Evolutionary conservation across 129 eudicot genomes (phyloP).

Genomic region (Kitagawia praeruptora): DNA sequence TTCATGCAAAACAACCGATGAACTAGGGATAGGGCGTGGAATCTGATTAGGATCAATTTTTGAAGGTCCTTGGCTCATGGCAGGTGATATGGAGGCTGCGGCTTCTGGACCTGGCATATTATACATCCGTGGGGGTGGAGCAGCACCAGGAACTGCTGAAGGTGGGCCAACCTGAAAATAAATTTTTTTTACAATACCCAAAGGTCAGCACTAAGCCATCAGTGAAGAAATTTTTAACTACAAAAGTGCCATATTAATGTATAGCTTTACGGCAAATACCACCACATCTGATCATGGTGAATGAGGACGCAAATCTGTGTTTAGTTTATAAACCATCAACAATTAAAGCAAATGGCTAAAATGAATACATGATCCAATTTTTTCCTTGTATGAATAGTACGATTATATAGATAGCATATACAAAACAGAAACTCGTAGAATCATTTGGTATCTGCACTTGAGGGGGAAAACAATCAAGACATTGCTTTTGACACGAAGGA

Average conservation of each 20-base stretch:
- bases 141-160: slow-evolving; percentile 31
- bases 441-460: neutral
- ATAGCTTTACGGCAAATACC: neutral
- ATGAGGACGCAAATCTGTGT: neutral
- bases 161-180: slow-evolving; percentile 51
- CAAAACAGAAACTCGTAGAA: neutral
- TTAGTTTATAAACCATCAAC: neutral
- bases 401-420: neutral
- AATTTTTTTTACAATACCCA: slow-evolving; percentile 15
- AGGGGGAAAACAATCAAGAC: neutral
- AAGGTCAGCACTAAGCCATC: slow-evolving; percentile 2
- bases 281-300: neutral
- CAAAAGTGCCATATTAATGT: neutral
- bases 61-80: slow-evolving; percentile 43
- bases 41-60: slow-evolving; percentile 89
- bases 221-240: neutral
- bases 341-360: neutral
- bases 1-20: slow-evolving; percentile 68
- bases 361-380: neutral
- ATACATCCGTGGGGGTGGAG: slow-evolving; percentile 64
- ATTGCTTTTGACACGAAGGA: neutral
- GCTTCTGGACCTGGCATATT: slow-evolving; percentile 79
- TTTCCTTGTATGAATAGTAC: neutral
- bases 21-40: slow-evolving; percentile 77
- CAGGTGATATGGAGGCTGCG: slow-evolving; percentile 54